These are phyloP conservation scores for Silene vulgaris DNA, from an alignment of 179 eudicot genomes.

Conservation along the genomic window DNA sequence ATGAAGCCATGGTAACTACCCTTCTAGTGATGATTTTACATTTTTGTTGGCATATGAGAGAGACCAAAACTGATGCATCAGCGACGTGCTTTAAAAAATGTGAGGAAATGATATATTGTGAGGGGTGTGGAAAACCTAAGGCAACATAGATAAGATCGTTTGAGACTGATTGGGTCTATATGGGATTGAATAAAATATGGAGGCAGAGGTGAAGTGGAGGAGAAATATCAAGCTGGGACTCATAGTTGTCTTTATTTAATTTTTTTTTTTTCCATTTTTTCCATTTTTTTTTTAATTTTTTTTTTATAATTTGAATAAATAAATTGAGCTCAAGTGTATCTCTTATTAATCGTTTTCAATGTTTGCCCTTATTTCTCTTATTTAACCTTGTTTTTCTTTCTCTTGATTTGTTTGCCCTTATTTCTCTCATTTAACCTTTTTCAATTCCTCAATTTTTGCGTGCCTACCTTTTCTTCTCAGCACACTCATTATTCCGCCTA, in stretches of 20 bases:
- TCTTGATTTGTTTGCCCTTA: constrained; percentile 2
- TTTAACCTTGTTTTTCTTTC: background rate
- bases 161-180: background rate
- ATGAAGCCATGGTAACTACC: constrained; percentile 51
- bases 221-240: background rate
- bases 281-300: background rate
- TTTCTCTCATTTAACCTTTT: background rate
- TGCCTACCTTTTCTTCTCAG: background rate
- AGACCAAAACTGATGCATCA: background rate
- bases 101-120: constrained; percentile 4
- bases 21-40: constrained; percentile 1
- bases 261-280: no score
- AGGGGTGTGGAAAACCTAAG: background rate
- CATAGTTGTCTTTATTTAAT: background rate
- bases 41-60: no score
- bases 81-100: background rate
- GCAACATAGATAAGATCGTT: background rate
- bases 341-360: background rate
- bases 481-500: background rate
- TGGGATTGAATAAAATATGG: background rate
- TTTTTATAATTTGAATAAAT: background rate
- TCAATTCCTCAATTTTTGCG: background rate
- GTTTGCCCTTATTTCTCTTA: background rate
- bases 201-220: background rate
- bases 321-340: background rate